A percentile compares a stretch with the other conserved stretches of the same genome.
Evolutionary conservation across 1,284 basidiomycete species (phyloP).

Genomic region (Ceraceosorus guamensis): DNA sequence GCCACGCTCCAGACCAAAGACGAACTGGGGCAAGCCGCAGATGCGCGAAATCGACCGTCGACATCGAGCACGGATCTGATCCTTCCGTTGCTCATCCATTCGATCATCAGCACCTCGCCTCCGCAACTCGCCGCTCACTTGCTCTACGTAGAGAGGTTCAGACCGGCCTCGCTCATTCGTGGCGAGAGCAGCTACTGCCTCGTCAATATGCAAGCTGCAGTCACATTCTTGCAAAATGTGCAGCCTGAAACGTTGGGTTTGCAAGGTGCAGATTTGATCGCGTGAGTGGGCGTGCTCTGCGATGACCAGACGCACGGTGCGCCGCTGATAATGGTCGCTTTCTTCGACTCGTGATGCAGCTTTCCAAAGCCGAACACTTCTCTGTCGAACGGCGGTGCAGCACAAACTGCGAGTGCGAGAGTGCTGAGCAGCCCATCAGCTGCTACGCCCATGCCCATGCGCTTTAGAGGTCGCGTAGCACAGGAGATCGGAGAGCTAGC

Average conservation of each 20-base stretch:
- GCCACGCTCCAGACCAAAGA: neutral
- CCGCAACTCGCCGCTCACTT: constrained; percentile 68
- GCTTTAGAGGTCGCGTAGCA: constrained; percentile 66
- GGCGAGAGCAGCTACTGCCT: constrained; percentile 79
- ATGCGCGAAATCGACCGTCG: too few relatives aligned
- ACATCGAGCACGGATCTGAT: constrained; percentile 59
- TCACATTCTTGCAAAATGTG: constrained; percentile 86
- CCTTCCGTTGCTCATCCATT: constrained; percentile 79
- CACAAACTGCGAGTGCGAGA: too few relatives aligned
- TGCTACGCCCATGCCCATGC: constrained; percentile 49
- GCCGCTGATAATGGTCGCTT: too few relatives aligned
- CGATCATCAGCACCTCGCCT: constrained; percentile 85
- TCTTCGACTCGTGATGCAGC: too few relatives aligned
- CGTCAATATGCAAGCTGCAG: constrained; percentile 85
- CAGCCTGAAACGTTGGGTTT: constrained; percentile 74
- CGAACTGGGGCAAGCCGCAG: too few relatives aligned
- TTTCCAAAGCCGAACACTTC: too few relatives aligned
- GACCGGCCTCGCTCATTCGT: constrained; percentile 60
- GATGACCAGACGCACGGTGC: constrained; percentile 26
- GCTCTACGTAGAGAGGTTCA: constrained; percentile 76
- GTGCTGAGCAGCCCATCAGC: too few relatives aligned
- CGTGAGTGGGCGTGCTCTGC: too few relatives aligned
- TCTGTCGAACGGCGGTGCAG: too few relatives aligned
- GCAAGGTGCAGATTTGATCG: constrained; percentile 51
- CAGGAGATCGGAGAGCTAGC: constrained; percentile 75